Percentiles rank a stretch among this genome's conserved stretches.
Evolutionary conservation across 179 eudicot genomes (phyloP).

Genomic region (Spinacia oleracea): DNA sequence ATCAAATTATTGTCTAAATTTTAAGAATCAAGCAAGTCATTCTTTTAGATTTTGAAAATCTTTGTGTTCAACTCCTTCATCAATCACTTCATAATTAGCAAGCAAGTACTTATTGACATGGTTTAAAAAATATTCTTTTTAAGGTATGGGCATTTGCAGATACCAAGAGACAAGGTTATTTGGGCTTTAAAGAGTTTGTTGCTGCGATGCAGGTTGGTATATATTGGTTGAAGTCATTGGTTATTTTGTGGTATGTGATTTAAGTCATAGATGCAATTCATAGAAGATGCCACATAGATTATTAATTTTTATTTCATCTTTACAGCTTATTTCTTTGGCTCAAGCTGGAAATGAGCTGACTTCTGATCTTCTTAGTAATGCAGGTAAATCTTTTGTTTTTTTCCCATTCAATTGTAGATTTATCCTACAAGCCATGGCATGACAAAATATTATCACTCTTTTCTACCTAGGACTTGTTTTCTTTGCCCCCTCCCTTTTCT

Average conservation of each 20-base stretch:
- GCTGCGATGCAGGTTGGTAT: constrained; percentile 84
- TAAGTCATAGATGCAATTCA: neutral
- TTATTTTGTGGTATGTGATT: neutral
- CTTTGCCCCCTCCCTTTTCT: neutral
- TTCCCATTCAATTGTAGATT: neutral
- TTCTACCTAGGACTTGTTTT: neutral
- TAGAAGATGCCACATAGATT: neutral
- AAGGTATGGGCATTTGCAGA: constrained; percentile 97
- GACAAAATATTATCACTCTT: neutral
- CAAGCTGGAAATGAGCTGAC: constrained; percentile 76
- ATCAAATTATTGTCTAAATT: neutral
- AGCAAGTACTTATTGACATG: neutral
- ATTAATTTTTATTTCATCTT: neutral
- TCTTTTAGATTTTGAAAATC: neutral
- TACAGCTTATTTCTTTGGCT: constrained; percentile 72
- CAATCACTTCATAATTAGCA: neutral
- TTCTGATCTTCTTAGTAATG: constrained; percentile 50
- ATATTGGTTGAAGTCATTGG: neutral
- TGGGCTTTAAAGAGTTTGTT: constrained; percentile 75
- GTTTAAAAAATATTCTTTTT: constrained; percentile 7
- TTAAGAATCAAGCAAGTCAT: neutral
- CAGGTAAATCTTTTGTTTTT: constrained; percentile 39
- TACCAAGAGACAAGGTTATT: constrained; percentile 78
- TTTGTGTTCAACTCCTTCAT: neutral
- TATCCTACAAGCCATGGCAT: neutral